A percentile compares a stretch with the other conserved stretches of the same genome.
Evolutionary conservation across 2,329 filamentous ascomycete species (phyloP).

Genomic region (Chaetomiaceae sp.): DNA sequence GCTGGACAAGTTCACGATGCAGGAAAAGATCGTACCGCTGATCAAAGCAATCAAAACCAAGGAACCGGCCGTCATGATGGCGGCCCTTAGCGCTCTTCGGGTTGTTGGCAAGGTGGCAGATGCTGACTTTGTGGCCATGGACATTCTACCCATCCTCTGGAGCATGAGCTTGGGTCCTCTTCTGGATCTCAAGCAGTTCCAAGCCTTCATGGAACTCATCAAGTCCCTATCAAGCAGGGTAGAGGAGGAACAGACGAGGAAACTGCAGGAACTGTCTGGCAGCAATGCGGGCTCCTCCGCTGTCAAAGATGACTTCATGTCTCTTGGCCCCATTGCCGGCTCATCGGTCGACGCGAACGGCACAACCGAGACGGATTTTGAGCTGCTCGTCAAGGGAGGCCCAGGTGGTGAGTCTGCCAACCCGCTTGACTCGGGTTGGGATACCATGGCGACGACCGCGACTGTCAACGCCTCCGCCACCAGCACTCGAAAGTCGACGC

Average conservation of each 20-base stretch:
- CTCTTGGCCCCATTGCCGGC: slow-evolving; percentile 62
- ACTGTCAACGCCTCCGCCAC: slow-evolving; percentile 30
- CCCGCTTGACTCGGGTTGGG: slow-evolving; percentile 47
- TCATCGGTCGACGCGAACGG: slow-evolving; percentile 50
- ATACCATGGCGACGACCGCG: slow-evolving; percentile 32
- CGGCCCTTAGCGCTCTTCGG: slow-evolving; percentile 74
- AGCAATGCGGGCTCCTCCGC: slow-evolving; percentile 44
- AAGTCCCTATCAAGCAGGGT: slow-evolving; percentile 72
- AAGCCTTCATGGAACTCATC: slow-evolving; percentile 83
- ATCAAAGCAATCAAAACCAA: slow-evolving; percentile 94
- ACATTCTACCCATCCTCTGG: slow-evolving; percentile 87
- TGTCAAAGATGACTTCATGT: slow-evolving; percentile 61
- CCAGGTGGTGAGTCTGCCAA: slow-evolving; percentile 34
- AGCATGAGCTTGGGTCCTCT: slow-evolving; percentile 84
- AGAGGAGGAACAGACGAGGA: slow-evolving; percentile 82
- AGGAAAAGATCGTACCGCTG: slow-evolving; percentile 91
- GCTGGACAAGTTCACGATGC: slow-evolving; percentile 95
- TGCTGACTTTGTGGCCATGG: slow-evolving; percentile 84
- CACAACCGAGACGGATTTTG: slow-evolving; percentile 68
- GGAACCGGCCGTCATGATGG: slow-evolving; percentile 96
- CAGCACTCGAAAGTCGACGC: slow-evolving; percentile 34
- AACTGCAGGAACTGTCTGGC: slow-evolving; percentile 75
- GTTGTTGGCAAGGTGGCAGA: slow-evolving; percentile 80
- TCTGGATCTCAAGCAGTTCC: slow-evolving; percentile 81
- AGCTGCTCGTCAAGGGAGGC: slow-evolving; percentile 78